Percentiles rank a stretch among this genome's conserved stretches.
phyloP scores from a whole-genome alignment of 2,329 filamentous ascomycete species.

The Hyphodiscus sp. region DNA sequence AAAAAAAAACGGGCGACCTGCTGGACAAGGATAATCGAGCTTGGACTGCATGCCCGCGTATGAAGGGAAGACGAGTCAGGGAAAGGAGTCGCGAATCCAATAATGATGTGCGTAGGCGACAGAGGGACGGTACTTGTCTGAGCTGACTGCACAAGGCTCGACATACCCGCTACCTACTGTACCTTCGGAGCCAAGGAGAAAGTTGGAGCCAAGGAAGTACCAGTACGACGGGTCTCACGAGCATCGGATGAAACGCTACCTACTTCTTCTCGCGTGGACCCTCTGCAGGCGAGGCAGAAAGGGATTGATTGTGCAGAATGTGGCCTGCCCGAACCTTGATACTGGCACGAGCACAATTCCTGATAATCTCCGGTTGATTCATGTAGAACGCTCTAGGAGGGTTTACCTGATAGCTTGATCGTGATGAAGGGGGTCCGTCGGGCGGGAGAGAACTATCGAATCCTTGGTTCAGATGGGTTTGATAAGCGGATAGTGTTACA shows the following conservation, averaged over 20 bases:
- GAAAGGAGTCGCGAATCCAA: neutral
- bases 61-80: neutral
- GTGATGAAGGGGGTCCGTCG: neutral
- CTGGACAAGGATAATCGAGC: slow-evolving; percentile 10
- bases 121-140: neutral
- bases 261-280: neutral
- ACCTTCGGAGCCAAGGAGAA: no score
- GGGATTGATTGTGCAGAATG: neutral
- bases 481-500: neutral
- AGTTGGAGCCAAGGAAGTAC: neutral
- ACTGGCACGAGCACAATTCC: slow-evolving; percentile 1
- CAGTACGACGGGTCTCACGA: neutral
- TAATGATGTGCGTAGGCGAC: neutral
- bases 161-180: slow-evolving; percentile 1
- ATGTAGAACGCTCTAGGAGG: neutral
- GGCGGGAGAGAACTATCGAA: slow-evolving; percentile 8
- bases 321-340: neutral
- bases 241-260: neutral
- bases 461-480: neutral
- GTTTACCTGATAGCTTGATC: neutral
- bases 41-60: slow-evolving; percentile 8
- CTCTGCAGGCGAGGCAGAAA: neutral
- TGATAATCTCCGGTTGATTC: slow-evolving; percentile 5
- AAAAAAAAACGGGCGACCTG: neutral
- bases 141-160: slow-evolving; percentile 5